Base-by-base conservation (phyloP, 139 green algal species). In the Chloropicon primus region DNA sequence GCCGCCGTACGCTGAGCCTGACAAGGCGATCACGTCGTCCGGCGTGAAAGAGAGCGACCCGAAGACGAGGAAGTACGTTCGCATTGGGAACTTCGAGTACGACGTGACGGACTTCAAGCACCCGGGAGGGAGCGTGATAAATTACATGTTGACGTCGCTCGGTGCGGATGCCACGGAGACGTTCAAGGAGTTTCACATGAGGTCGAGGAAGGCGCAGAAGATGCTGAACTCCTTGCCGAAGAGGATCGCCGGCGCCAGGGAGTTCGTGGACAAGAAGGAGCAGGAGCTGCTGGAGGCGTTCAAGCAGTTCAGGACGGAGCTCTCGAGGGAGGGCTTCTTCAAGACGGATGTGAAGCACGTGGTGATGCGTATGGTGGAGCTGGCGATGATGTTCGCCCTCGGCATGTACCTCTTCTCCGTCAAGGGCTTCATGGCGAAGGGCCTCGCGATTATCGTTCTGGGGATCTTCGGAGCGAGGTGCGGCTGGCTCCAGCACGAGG, bases 401-500 rank as follows among this genome's bases (percentile, higher is more conserved):
- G 79, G 74, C 3, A 72, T 72, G 26, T 25, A 24, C 21, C 26
- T 82, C 22, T 77, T 77, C 72, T 62, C 41, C 41, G 22, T 28
- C 5, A 10, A 10, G 21, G 28, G 72, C 3, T 73, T 62, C 27
- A n/a, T 71, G 3, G 5, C 17, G 10, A 62, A 62, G 41, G 41
- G 10, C 41, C n/a, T 41, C 27, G 29, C 78, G 1, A 24, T 72
- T 10, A n/a, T 82, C 26, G 53, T 75, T 1, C 72, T 75, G 24
- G 73, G 25, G 2, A n/a, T 25, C 1, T 79, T 82, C 53, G 79
- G 79, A 24, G 41, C 41, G 10, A 74, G 79, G 24, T 82, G 79
- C 74, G 79, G 79, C 0, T 82, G 79, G 79, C 71, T 82, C 24
- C 54, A 77, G 62, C 79, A 82, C 79, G 79, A 82, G 28, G 79